Conservation (phyloP, 2,329 filamentous ascomycete species). For the Ophiosphaerella herpotricha region DNA sequence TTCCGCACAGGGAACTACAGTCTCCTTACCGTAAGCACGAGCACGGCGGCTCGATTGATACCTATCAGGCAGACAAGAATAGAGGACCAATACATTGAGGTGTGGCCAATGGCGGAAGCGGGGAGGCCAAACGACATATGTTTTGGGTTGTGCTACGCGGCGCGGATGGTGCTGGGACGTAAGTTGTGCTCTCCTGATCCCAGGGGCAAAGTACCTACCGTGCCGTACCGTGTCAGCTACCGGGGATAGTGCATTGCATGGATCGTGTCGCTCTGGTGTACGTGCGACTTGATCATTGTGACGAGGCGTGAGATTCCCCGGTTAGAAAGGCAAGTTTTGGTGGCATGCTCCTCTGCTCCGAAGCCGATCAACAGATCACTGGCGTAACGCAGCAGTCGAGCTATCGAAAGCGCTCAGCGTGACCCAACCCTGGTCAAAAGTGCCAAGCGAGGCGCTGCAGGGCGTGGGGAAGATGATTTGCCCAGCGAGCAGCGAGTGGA, state of each 20-base stretch:
- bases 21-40: conserved; percentile 1
- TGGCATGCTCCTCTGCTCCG: not conserved
- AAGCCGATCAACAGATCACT: conserved; percentile 10
- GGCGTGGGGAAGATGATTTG: conserved; percentile 14
- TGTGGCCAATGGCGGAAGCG: not conserved
- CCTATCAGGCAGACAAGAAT: not conserved
- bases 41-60: not conserved
- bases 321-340: not conserved
- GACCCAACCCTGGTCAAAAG: conserved; percentile 3
- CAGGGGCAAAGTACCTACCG: conserved; percentile 3
- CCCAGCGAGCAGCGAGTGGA: conserved; percentile 4
- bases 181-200: conserved; percentile 1
- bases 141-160: conserved; percentile 1
- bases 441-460: conserved; percentile 11
- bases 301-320: conserved; percentile 4
- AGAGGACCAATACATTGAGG: not conserved
- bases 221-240: conserved; percentile 14
- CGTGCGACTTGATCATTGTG: conserved; percentile 9
- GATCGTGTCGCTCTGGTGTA: conserved; percentile 13
- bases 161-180: conserved; percentile 3
- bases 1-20: not conserved
- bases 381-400: not conserved
- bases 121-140: not conserved
- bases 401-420: conserved; percentile 6
- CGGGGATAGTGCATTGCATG: conserved; percentile 18